phyloP scores from a whole-genome alignment of 192 early-diverging fungal genomes.

The Spinellus fusiger region DNA sequence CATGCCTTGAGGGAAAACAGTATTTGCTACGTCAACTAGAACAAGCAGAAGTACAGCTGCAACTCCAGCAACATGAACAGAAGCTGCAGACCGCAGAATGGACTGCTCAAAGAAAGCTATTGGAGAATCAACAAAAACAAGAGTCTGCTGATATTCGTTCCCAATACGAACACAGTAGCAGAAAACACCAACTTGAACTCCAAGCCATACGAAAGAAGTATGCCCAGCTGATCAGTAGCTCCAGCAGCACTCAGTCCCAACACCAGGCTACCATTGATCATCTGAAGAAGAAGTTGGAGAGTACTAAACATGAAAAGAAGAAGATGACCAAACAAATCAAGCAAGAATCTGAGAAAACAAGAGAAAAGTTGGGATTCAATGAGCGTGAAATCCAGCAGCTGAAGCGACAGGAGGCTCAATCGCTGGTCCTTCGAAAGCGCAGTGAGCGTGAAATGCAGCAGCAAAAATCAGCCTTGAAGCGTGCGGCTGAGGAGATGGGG shows the following conservation, averaged over 20 bases:
- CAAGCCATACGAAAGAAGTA: conserved; percentile 15
- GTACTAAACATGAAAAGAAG: conserved; percentile 21
- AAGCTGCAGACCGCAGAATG: conserved; percentile 1
- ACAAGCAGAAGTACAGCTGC: neutral
- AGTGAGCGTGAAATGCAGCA: conserved; percentile 4
- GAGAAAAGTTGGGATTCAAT: neutral
- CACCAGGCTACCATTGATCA: conserved; percentile 4
- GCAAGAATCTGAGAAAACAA: conserved; percentile 18
- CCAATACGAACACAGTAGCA: conserved; percentile 11
- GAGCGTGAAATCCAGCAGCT: conserved; percentile 8
- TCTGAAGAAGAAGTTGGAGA: conserved; percentile 4
- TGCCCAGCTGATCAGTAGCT: conserved; percentile 10
- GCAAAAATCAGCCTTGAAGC: conserved; percentile 10
- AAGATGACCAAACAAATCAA: conserved; percentile 20
- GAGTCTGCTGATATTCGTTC: neutral
- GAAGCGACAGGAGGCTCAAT: conserved; percentile 3
- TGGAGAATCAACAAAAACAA: conserved; percentile 6
- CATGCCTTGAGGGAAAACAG: neutral
- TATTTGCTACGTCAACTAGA: conserved; percentile 4
- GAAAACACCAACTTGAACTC: conserved; percentile 11
- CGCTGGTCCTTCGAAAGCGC: conserved; percentile 4
- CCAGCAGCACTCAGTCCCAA: conserved; percentile 1
- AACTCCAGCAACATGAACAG: neutral
- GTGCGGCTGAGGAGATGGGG: conserved; percentile 1
- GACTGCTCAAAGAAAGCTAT: neutral